Conservation (phyloP, 2,329 filamentous ascomycete species). For the Venturia oleaginea region DNA sequence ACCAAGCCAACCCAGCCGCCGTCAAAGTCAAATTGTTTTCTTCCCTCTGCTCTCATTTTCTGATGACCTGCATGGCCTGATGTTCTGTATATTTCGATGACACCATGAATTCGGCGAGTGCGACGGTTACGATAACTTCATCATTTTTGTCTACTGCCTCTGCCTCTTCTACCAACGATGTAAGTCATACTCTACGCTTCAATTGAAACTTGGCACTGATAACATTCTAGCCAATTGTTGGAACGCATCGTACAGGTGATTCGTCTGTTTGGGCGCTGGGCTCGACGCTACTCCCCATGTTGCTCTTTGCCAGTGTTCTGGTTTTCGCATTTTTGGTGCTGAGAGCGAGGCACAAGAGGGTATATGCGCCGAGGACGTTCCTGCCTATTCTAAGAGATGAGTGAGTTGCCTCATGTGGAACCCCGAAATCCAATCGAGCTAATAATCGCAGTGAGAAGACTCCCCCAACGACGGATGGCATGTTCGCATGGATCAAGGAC, state of each 20-base stretch:
- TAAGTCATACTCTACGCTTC: not conserved
- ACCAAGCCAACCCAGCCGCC: no score
- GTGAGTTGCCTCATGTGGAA: not conserved
- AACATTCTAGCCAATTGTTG: not conserved
- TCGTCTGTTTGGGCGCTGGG: slow-evolving; percentile 34
- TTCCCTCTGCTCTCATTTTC: no score
- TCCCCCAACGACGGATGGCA: slow-evolving; percentile 21
- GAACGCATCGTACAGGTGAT: not conserved
- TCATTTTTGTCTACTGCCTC: not conserved
- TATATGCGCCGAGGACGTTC: slow-evolving; percentile 46
- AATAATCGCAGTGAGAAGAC: slow-evolving; percentile 13
- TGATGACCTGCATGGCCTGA: no score
- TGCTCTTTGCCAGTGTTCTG: slow-evolving; percentile 41
- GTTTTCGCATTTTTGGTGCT: slow-evolving; percentile 44
- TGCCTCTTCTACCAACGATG: not conserved
- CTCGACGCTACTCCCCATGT: slow-evolving; percentile 46
- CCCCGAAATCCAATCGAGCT: slow-evolving; percentile 3
- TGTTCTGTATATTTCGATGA: not conserved
- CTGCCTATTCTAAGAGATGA: slow-evolving; percentile 2
- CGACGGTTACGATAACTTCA: not conserved
- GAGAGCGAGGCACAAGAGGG: slow-evolving; percentile 40
- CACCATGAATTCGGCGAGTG: not conserved
- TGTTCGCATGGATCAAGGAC: slow-evolving; percentile 35
- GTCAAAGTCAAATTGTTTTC: no score
- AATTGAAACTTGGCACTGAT: no score